Evolutionary conservation across 176 grass and related monocot genomes (phyloP).

Genomic region (Aegilops sharonensis): DNA sequence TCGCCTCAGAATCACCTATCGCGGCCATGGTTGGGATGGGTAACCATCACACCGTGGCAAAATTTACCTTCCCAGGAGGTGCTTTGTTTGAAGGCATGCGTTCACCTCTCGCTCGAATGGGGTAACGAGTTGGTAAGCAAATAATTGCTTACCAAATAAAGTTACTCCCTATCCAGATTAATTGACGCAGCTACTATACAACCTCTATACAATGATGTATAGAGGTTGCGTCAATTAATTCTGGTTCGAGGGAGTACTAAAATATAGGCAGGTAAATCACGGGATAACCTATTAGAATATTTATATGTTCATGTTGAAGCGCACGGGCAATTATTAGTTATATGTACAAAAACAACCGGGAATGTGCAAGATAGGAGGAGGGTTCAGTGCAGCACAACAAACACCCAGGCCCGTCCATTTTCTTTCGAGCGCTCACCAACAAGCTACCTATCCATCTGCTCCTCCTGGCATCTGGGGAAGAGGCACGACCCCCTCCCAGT

Average conservation of each 20-base stretch:
- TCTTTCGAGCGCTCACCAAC: constrained; percentile 27
- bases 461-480: not conserved
- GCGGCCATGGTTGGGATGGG: too few species aligned
- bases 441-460: constrained; percentile 20
- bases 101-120: not conserved
- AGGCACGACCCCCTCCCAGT: not conserved
- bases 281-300: not conserved
- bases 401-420: not conserved
- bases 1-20: too few species aligned
- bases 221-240: too few species aligned
- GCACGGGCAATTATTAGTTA: not conserved
- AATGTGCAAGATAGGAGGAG: not conserved
- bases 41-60: not conserved
- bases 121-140: not conserved
- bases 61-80: too few species aligned
- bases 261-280: not conserved
- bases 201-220: too few species aligned
- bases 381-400: not conserved
- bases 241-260: not conserved
- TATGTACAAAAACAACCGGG: constrained; percentile 26
- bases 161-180: too few species aligned
- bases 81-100: not conserved
- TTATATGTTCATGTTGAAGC: not conserved
- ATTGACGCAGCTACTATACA: too few species aligned
- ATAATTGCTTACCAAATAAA: too few species aligned